Evolutionary conservation across 768 basidiomycete genomes (phyloP), one percentile per base, ranked within the genome.

Genomic region (Lactarius vividus): DNA sequence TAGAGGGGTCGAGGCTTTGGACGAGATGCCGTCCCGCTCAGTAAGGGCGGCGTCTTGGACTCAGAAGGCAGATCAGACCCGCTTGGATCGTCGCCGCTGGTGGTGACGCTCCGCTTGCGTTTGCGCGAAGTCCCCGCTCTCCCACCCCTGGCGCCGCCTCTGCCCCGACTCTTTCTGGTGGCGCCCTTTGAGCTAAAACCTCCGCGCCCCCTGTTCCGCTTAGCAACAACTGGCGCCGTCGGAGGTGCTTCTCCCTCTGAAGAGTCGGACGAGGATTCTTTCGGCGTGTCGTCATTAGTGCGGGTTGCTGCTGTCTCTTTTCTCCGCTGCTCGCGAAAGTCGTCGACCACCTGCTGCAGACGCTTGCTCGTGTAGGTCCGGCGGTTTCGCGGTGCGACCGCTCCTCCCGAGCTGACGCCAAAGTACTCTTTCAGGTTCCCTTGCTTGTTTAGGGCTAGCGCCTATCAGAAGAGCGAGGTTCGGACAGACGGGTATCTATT

Each of bases 331-430:
- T 85, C 88, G 62, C 91, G 82, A 73, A 89, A 92, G 65, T 91
- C 91, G 31, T 85, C 81, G n/a, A 94, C 88, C 10, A 94, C 89
- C 73, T 93, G 83, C 73, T 96, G 92, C 64, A 97, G 77, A 9
- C 95, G 85, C 76, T 93, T 96, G 74, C 90, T 92, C 3, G 88
- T 78, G 70, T 96, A 96, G 4, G 87, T 90, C 69, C 91, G 88
- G 42, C 91, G 84, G 72, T 88, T 86, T 46, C 89, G 82, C 1
- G 95, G 95, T 6, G 87, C 93, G 71, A 83, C 80, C 53, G 86
- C 85, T 20, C 88, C 90, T 65, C 82, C 91, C 6, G 83, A 78
- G 15, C 84, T 82, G 4, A 88, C 78, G 70, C 90, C 90, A 72
- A 97, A 85, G 77, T 88, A 96, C 0, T 83, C 81, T 61, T 84